These are phyloP conservation scores for Fagus crenata DNA, from an alignment of 306 rosid species.

Conservation along the genomic window DNA sequence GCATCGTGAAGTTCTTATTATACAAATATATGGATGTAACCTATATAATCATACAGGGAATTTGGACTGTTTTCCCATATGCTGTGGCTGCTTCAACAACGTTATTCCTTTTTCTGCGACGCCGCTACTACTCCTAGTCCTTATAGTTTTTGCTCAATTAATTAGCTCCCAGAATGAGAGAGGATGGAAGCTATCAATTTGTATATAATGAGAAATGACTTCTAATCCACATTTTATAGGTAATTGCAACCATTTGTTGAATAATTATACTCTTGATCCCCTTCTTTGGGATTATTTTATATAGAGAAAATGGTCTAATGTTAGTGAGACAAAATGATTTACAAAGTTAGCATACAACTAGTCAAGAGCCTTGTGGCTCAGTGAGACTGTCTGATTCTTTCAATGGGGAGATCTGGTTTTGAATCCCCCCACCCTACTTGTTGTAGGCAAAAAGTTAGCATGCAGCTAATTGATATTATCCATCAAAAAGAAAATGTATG, in stretches of 20 bases:
- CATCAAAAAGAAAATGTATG: no score
- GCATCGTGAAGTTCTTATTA: not conserved
- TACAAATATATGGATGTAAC: constrained; percentile 22
- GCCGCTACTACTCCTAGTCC: constrained; percentile 36
- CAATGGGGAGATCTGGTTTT: no score
- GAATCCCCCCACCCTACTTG: no score
- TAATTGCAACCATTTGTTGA: constrained; percentile 20
- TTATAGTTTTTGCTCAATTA: constrained; percentile 14
- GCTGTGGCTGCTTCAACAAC: constrained; percentile 60
- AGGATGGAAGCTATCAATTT: not conserved
- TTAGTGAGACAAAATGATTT: not conserved
- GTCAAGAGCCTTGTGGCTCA: no score
- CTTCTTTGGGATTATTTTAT: constrained; percentile 1
- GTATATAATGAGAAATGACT: constrained; percentile 12
- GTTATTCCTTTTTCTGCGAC: constrained; percentile 47
- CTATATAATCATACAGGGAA: constrained; percentile 39
- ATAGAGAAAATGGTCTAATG: not conserved
- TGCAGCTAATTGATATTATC: no score
- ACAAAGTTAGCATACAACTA: constrained; percentile 7
- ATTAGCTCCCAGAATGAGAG: not conserved
- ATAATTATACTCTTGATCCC: not conserved
- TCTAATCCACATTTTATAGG: constrained; percentile 3
- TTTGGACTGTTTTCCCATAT: constrained; percentile 62
- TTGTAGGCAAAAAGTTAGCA: no score
- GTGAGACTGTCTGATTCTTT: no score